Evolutionary conservation across 805 yeast species (phyloP), one percentile per base, ranked within the genome.

Genomic region (Peterozyma xylosa): DNA sequence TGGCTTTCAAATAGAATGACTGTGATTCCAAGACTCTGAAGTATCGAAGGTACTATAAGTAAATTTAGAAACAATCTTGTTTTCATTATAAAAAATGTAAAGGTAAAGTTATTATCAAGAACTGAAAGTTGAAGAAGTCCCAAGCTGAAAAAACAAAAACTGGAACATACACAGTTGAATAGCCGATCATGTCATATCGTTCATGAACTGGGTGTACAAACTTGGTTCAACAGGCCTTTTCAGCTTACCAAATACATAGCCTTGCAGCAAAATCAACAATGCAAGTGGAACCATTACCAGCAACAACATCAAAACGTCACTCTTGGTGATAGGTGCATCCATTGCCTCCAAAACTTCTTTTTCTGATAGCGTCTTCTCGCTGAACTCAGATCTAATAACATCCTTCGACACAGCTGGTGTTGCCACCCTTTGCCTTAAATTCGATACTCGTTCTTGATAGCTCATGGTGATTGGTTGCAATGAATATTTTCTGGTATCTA

Each of bases 271-370:
- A 13, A 45, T 33, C 29, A 45, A 38, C 9, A 45, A 21, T n/a
- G 36, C 42, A 17, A 45, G 13, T 6, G 47, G 47, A 13, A 41
- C 33, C 21, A 45, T 29, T 0, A 45, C 44, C 5, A 42, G 42
- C n/a, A 45, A 29, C 21, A 45, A 41, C 4, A 42, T 37, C 13
- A 45, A 41, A 14, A 41, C 30, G 30, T 45, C 47, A 10, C 30
- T 33, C 17, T 16, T 33, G 11, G 44, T 45, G 36, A 45, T 30
- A 11, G 47, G 47, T 11, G 47, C 30, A 30, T 45, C 42, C 44
- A 41, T 40, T 17, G 21, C 44, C 34, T 27, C 38, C 18, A 27
- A 38, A 11, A 45, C 38, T 33, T 45, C 47, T 27, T 41, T 43
- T 27, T 33, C 33, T 14, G 44, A 14, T 3, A 45, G 37, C 18